phyloP scores from a whole-genome alignment of 2,329 filamentous ascomycete species.

The Ustulina deusta region DNA sequence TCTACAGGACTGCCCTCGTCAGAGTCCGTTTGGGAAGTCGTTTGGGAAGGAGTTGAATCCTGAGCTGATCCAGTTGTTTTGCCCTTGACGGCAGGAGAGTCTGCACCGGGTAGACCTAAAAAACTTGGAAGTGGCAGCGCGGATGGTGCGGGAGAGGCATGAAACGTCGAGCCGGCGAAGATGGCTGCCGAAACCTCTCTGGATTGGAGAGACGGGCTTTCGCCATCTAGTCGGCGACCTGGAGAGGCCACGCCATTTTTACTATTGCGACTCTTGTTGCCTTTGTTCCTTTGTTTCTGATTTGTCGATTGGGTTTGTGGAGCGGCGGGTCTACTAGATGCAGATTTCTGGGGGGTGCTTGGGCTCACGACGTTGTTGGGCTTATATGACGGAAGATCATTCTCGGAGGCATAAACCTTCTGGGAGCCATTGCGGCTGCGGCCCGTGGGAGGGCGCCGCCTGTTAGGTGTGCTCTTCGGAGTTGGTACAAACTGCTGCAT shows the following conservation, averaged over 20 bases:
- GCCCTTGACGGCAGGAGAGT: constrained; percentile 66
- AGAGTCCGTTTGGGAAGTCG: constrained; percentile 62
- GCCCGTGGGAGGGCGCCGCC: constrained; percentile 56
- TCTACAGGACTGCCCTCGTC: constrained; percentile 62
- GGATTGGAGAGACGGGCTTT: constrained; percentile 60
- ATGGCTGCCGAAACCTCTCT: constrained; percentile 66
- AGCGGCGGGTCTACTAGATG: constrained; percentile 51
- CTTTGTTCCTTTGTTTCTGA: constrained; percentile 47
- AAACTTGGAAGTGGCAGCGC: constrained; percentile 92
- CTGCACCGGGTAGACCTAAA: constrained; percentile 77
- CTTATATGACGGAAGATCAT: constrained; percentile 59
- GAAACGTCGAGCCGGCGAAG: constrained; percentile 94
- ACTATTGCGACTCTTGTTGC: constrained; percentile 44
- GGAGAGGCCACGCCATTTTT: constrained; percentile 57
- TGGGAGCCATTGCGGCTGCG: constrained; percentile 55
- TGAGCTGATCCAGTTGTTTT: constrained; percentile 54
- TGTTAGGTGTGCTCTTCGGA: constrained; percentile 54
- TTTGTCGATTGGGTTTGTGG: constrained; percentile 49
- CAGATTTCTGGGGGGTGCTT: constrained; percentile 61
- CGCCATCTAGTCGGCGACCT: constrained; percentile 55
- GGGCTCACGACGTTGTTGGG: constrained; percentile 50
- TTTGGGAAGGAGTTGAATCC: constrained; percentile 62
- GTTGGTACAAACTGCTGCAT: constrained; percentile 54
- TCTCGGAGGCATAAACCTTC: constrained; percentile 71
- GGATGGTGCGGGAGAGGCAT: constrained; percentile 92